phyloP scores from a whole-genome alignment of 1,284 basidiomycete genomes.

The Marasmius sp. region DNA sequence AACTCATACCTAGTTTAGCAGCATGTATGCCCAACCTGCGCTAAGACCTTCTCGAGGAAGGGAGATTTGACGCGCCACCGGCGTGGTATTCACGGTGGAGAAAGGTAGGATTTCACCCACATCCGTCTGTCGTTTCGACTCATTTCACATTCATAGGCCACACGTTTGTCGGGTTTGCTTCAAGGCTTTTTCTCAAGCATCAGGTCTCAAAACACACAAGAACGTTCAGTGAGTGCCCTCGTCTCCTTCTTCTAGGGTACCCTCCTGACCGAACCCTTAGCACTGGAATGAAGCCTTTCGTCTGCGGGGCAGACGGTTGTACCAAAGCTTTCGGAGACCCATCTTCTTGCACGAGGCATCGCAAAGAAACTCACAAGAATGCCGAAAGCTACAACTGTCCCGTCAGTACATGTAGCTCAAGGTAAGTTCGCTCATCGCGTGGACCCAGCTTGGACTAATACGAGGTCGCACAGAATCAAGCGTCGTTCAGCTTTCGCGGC shows the following conservation, averaged over 20 bases:
- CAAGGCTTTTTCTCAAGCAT: constrained; percentile 52
- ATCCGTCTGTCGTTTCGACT: constrained; percentile 3
- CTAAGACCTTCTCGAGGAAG: constrained; percentile 46
- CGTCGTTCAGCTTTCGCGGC: constrained; percentile 54
- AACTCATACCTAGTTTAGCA: constrained; percentile 4
- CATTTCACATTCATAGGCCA: constrained; percentile 32
- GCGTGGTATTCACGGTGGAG: constrained; percentile 38
- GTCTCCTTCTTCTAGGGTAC: constrained; percentile 3
- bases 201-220: constrained; percentile 54
- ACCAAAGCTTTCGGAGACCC: constrained; percentile 56
- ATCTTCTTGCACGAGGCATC: constrained; percentile 61
- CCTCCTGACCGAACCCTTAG: constrained; percentile 29
- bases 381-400: constrained; percentile 45
- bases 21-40: constrained; percentile 39
- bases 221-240: constrained; percentile 55
- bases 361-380: constrained; percentile 52
- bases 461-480: constrained; percentile 48
- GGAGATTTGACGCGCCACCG: constrained; percentile 55
- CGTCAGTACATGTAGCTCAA: constrained; percentile 41
- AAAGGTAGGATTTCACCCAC: constrained; percentile 35
- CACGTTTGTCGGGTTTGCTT: constrained; percentile 37
- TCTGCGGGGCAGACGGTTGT: constrained; percentile 47
- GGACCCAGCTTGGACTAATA: neutral
- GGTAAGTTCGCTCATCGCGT: constrained; percentile 29
- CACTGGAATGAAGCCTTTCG: constrained; percentile 49